Base-by-base conservation (phyloP, 441 rosid species). In the Pelargonium cotyledonis region DNA sequence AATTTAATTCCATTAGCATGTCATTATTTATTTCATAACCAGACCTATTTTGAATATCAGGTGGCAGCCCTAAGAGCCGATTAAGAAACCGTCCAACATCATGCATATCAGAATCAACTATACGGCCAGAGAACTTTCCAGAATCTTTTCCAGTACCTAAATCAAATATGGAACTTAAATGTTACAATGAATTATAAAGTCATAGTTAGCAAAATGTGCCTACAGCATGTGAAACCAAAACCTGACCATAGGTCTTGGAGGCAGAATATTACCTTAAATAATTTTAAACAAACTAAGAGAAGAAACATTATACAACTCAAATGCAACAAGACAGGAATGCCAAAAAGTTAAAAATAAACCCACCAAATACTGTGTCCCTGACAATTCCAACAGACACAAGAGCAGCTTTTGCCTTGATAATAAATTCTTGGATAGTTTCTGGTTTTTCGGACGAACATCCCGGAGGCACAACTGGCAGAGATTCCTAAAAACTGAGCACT, bases 61-160 rank as follows among this genome's bases (percentile, higher is more conserved):
- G 95, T 66, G 99, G 97, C 80, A 95, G 83, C 69, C 99, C 99
- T 68, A 95, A 81, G 72, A 95, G 93, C 43, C 99, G 90, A 81
- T 95, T 95, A 64, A 95, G 86, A 77, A 95, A 95, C 75, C 99
- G 90, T 23, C 97, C 99, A 76, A 91, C 94, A 73, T 95, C 99
- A 70, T 95, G 99, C 97, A 95, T 95, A 73, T 95, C 97, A 19
- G 99, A 92, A 84, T 95, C 99, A 82, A 92, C 82, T 73, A 95
- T 95, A 69, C 99, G 98, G 65, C 98, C 99, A 15, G 93, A 83
- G 31, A 87, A 77, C 78, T 89, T 95, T 18, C 90, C 89, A 75
- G 61, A 72, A 78, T 91, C 97, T 80, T 89, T 91, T 70, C 92
- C 99, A 73, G 81, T 89, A 61, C 91, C 99, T 95, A 73, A 61